Evolutionary conservation across 2,329 filamentous ascomycete species (phyloP).

Genomic region (Scedosporium aurantiacum): DNA sequence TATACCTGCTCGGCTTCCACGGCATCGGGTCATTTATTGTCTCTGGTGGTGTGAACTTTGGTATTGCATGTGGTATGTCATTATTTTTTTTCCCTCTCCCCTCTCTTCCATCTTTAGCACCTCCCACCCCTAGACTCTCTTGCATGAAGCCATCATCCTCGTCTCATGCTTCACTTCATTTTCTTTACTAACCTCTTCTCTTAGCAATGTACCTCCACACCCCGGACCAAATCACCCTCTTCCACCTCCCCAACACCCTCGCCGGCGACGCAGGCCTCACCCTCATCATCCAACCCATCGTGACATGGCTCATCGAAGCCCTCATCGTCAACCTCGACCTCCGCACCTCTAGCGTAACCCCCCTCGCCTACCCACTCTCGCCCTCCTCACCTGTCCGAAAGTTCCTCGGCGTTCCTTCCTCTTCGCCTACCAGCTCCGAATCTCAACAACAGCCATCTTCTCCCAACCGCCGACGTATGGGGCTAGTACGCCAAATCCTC

Average conservation of each 20-base stretch:
- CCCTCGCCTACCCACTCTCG: conserved; percentile 30
- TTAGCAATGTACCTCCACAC: conserved; percentile 34
- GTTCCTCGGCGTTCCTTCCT: conserved; percentile 29
- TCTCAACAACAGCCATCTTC: background rate
- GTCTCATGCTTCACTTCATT: background rate
- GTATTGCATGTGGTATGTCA: conserved; percentile 35
- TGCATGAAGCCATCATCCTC: too few species aligned
- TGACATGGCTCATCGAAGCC: conserved; percentile 41
- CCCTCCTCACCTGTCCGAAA: conserved; percentile 27
- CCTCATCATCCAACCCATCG: conserved; percentile 36
- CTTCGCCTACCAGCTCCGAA: too few species aligned
- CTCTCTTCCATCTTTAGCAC: background rate
- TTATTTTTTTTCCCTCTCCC: conserved; percentile 1
- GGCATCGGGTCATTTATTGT: conserved; percentile 35
- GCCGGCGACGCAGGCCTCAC: conserved; percentile 39
- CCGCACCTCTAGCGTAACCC: conserved; percentile 29
- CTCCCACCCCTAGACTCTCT: background rate
- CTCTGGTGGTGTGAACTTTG: conserved; percentile 40
- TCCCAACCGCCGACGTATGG: conserved; percentile 13
- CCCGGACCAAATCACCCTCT: conserved; percentile 32
- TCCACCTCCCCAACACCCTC: conserved; percentile 38
- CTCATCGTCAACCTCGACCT: conserved; percentile 37
- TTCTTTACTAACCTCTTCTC: background rate
- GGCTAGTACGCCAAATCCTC: conserved; percentile 30
- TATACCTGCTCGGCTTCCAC: conserved; percentile 37